Conservation (phyloP, 495 filamentous ascomycete genomes). For the Annulohypoxylon nitens region DNA sequence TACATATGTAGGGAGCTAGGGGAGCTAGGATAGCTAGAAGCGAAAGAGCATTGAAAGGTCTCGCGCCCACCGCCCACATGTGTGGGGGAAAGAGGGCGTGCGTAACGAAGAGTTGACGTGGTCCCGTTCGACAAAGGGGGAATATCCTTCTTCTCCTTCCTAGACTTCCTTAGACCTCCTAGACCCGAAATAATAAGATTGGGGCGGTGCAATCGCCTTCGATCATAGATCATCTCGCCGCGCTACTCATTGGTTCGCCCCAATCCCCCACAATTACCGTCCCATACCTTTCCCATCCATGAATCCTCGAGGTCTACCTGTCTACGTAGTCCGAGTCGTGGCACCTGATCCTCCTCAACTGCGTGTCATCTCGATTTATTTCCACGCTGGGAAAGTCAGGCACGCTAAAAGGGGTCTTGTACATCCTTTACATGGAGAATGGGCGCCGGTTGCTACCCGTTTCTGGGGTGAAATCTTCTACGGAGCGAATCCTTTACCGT, state of each 20-base stretch:
- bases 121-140: slow-evolving; percentile 50
- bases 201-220: slow-evolving; percentile 43
- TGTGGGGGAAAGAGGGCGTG: slow-evolving; percentile 44
- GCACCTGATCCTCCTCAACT: slow-evolving; percentile 54
- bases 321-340: slow-evolving; percentile 42
- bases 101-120: slow-evolving; percentile 49
- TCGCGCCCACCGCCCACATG: slow-evolving; percentile 32
- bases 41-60: not conserved
- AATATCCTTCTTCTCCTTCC: slow-evolving; percentile 31
- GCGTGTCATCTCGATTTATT: slow-evolving; percentile 52
- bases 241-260: slow-evolving; percentile 19
- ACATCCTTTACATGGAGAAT: slow-evolving; percentile 21
- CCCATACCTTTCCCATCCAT: slow-evolving; percentile 11
- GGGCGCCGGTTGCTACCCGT: slow-evolving; percentile 40
- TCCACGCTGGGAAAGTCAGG: slow-evolving; percentile 37
- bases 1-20: not conserved
- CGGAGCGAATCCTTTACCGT: slow-evolving; percentile 26
- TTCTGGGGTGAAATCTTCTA: slow-evolving; percentile 25
- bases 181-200: slow-evolving; percentile 34
- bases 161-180: not conserved
- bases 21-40: slow-evolving; percentile 6
- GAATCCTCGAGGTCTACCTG: not conserved
- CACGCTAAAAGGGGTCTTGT: slow-evolving; percentile 32
- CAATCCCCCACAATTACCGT: slow-evolving; percentile 23
- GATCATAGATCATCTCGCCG: slow-evolving; percentile 42